Evolutionary conservation across 176 grass and related monocot genomes (phyloP), one percentile per base, ranked within the genome.

Genomic region (Cocos nucifera): DNA sequence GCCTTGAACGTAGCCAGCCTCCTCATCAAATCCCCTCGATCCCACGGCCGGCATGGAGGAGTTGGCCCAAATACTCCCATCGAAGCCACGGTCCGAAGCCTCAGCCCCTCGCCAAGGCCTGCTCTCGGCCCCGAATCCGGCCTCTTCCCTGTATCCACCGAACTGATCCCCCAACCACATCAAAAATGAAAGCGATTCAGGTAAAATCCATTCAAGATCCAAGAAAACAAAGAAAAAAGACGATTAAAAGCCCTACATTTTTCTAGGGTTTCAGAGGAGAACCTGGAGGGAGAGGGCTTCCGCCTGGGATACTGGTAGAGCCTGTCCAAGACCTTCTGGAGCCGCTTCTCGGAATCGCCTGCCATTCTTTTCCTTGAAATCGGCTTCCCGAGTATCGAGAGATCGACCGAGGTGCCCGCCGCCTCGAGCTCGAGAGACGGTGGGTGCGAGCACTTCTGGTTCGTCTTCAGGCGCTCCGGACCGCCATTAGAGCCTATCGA

Each of bases 311-410:
- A 75, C 53, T 89, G 81, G 79, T 86, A 98, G 63, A 98, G 81
- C 73, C 92, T 98, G 66, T 92, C 87, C 93, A 98, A 85, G 5
- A 81, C 87, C 81, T 83, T 92, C 71, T 86, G 83, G 15, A 98
- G 73, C 62, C 87, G 87, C 84, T 82, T 73, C 79, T 91, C 87
- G 22, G 93, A 70, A 26, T 98, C 81, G 10, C 69, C 80, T 1
- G 53, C 53, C 53, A 28, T 44, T 44, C 8, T 44, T 44, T 44
- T 14, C 32, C 35, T 44, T 44, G 9, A 8, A 44, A 14, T 44
- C 2, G 35, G 14, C 1, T 44, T 44, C 1, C 9, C 35, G 10
- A 3, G 2, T 12, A 2, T 12, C 35, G 35, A 44, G 8, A 44
- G 35, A 44, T 44, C 35, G 35, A 44, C 14, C 35, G 35, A 44